Evolutionary conservation across 148 eudicot species (phyloP), one percentile per base, ranked within the genome.

Genomic region (Rhododendron simsii): DNA sequence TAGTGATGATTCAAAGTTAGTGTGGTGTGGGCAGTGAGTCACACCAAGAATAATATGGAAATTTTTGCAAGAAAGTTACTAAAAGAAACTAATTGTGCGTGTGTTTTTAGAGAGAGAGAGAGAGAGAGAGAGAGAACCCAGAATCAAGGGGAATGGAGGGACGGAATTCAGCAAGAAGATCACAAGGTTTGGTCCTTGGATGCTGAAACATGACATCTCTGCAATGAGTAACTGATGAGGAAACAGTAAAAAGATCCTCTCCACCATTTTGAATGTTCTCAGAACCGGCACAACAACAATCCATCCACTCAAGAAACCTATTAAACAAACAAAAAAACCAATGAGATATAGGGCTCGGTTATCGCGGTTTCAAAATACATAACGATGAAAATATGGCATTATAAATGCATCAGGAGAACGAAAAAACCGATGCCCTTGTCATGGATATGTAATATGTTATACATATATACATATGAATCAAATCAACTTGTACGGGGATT

Each of bases 251-350:
- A 78, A 89, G 16, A 47, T 91, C 90, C 59, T 85, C 87, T 18
- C 86, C 88, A 16, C 87, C 87, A 88, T 88, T 88, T 84, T 86
- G 83, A 16, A 39, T 81, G 84, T 35, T 86, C 65, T 86, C 90
- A 71, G 85, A 88, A 51, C 99, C 99, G 83, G 78, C 93, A 87
- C 99, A 96, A 74, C 98, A 93, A 23, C 99, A 95, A 78, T 90
- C 92, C 88, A 92, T 86, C 91, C 91, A 94, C 89, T 95, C 98
- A 67, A 96, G 89, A 74, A 89, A 93, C 90, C 99, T 96, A 85
- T 55, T 55, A 44, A 80, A 73, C 78, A 87, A 2, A 65, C 4
- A 69, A 30, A 39, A 33, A 44, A 7, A 69, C 35, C 16, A 20
- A 59, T 20, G 65, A 20, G 26, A 59, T 59, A 21, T 21, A 5